phyloP scores from a whole-genome alignment of 2,329 filamentous ascomycete species.

The Xylariaceae sp. region DNA sequence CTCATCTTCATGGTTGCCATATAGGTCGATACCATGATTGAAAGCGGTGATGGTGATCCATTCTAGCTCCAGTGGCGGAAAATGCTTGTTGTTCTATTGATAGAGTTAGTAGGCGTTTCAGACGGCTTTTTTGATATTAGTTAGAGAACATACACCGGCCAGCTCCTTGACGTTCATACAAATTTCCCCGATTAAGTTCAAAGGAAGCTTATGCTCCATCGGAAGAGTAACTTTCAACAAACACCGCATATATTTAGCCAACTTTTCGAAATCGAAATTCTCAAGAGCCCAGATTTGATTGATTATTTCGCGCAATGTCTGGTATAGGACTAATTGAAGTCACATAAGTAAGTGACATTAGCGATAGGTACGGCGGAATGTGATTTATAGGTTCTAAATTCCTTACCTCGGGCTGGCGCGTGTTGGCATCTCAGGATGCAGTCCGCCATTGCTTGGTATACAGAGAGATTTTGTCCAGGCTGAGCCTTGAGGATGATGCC shows the following conservation, averaged over 20 bases:
- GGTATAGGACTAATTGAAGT: constrained; percentile 41
- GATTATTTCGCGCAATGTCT: constrained; percentile 60
- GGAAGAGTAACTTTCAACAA: constrained; percentile 64
- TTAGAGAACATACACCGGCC: constrained; percentile 37
- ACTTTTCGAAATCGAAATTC: constrained; percentile 49
- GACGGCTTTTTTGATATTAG: neutral
- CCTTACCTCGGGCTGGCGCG: constrained; percentile 46
- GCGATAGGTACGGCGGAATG: neutral
- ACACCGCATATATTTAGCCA: constrained; percentile 74
- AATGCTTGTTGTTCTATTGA: constrained; percentile 39
- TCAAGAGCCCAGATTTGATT: constrained; percentile 59
- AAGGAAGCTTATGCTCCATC: constrained; percentile 48
- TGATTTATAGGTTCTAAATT: neutral
- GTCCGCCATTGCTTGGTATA: constrained; percentile 62
- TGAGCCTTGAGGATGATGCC: constrained; percentile 51
- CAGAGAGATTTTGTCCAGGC: constrained; percentile 38
- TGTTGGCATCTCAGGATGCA: constrained; percentile 49
- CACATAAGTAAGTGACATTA: neutral
- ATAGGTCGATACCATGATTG: constrained; percentile 66
- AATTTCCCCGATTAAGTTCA: constrained; percentile 60
- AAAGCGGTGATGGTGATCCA: constrained; percentile 68
- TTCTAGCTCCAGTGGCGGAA: constrained; percentile 64
- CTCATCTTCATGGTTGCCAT: constrained; percentile 48
- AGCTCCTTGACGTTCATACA: constrained; percentile 47
- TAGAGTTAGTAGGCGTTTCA: neutral